Percentiles rank a stretch among this genome's conserved stretches.
Conservation (phyloP, 2,329 filamentous ascomycete species). For the Fusarium cicatricum region DNA sequence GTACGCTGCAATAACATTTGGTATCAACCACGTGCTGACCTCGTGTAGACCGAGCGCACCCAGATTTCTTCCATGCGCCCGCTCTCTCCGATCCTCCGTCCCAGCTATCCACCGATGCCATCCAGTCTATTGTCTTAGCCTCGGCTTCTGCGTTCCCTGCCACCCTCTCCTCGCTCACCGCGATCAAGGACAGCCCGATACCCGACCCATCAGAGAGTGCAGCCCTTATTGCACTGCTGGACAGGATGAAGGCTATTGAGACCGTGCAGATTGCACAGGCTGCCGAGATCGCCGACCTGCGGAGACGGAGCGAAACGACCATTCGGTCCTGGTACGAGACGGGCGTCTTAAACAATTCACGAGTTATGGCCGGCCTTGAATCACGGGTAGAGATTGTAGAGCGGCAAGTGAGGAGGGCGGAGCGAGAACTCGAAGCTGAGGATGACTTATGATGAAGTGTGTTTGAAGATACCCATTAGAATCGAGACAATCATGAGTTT, state of each 20-base stretch:
- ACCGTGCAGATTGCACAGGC: conserved; percentile 68
- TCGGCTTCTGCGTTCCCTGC: conserved; percentile 64
- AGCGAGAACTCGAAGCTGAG: conserved; percentile 51
- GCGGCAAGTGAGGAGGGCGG: conserved; percentile 68
- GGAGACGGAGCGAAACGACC: conserved; percentile 67
- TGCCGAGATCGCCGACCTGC: conserved; percentile 69
- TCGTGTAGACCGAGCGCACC: conserved; percentile 59
- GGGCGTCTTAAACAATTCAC: conserved; percentile 72
- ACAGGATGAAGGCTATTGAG: conserved; percentile 69
- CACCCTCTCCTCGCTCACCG: conserved; percentile 65
- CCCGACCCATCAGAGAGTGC: conserved; percentile 64
- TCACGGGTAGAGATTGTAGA: conserved; percentile 72
- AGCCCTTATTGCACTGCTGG: conserved; percentile 64
- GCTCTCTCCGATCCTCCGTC: conserved; percentile 57
- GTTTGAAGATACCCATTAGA: conserved; percentile 30
- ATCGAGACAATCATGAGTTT: neutral
- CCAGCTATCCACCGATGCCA: conserved; percentile 59
- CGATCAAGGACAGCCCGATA: conserved; percentile 63
- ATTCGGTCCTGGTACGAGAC: conserved; percentile 78
- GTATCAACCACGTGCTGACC: neutral
- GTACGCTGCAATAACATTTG: conserved; percentile 50
- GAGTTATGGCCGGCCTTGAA: conserved; percentile 76
- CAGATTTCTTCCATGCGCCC: conserved; percentile 62
- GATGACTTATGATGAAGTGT: conserved; percentile 36
- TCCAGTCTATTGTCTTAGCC: conserved; percentile 64